Conservation (phyloP, 257 asterid genomes). For the Solanum phureja region DNA sequence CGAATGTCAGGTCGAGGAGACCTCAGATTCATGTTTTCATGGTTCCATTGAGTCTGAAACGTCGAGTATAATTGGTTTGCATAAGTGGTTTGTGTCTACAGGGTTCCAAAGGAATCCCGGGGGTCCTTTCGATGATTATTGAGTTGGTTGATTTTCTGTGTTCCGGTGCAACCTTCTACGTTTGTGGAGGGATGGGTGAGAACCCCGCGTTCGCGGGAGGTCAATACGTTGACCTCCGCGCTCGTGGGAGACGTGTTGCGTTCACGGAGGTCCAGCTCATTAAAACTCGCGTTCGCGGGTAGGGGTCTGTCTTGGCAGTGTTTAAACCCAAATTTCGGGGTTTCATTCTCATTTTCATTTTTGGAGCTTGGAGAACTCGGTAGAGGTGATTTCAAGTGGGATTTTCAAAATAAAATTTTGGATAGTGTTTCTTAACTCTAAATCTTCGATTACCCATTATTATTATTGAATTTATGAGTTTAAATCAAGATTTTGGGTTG, state of each 20-base stretch:
- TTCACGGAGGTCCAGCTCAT: too few relatives aligned
- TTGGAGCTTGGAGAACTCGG: not conserved
- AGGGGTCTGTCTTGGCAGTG: not conserved
- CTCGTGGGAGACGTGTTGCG: not conserved
- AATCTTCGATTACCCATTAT: not conserved
- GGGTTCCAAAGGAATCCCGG: not conserved
- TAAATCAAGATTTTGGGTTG: not conserved
- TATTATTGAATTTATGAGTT: not conserved
- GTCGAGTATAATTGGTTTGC: not conserved
- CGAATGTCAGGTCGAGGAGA: not conserved
- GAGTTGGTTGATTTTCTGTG: not conserved
- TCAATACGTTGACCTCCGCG: not conserved
- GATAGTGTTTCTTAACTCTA: not conserved
- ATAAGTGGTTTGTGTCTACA: too few relatives aligned
- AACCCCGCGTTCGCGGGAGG: not conserved
- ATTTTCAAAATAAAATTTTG: too few relatives aligned
- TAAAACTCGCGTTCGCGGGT: too few relatives aligned
- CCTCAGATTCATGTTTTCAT: not conserved
- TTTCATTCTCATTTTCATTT: not conserved
- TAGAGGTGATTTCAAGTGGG: not conserved
- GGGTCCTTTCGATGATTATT: not conserved
- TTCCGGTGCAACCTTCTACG: not conserved
- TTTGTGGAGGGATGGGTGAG: not conserved
- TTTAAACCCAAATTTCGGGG: not conserved
- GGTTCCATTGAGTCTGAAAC: not conserved